phyloP scores from a whole-genome alignment of 2,329 filamentous ascomycete genomes.

The Dactylellina leptospora region DNA sequence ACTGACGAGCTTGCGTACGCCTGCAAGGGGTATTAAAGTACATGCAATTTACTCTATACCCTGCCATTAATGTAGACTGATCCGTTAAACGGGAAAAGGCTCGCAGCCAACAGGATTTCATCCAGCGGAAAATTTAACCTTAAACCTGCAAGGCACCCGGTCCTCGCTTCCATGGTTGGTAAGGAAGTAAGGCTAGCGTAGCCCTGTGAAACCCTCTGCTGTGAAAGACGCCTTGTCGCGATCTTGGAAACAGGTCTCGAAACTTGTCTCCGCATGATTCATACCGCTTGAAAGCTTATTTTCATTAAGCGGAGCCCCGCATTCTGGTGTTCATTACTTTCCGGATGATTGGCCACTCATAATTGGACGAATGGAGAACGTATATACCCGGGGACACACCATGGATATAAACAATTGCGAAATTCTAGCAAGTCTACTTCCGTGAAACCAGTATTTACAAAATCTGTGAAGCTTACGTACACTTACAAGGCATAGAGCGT shows the following conservation, averaged over 20 bases:
- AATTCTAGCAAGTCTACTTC: too few species aligned
- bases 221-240: too few species aligned
- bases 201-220: too few species aligned
- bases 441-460: too few species aligned
- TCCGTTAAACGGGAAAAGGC: conserved; percentile 13
- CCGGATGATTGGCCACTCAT: too few species aligned
- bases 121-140: conserved; percentile 33
- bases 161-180: conserved; percentile 28
- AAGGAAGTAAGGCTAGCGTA: too few species aligned
- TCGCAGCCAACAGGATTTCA: neutral
- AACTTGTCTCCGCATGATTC: conserved; percentile 12
- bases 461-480: conserved; percentile 21
- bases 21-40: conserved; percentile 17
- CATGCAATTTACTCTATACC: conserved; percentile 11
- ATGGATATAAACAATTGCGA: conserved; percentile 20
- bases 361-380: neutral
- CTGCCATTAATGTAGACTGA: neutral
- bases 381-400: conserved; percentile 9
- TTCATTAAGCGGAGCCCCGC: neutral
- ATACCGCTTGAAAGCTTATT: conserved; percentile 29
- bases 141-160: conserved; percentile 33
- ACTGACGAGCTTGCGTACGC: conserved; percentile 38
- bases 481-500: conserved; percentile 17
- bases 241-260: too few species aligned
- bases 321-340: neutral